Base-by-base conservation (phyloP, 352 stramenopile species). In the Pythium grandisporangium region DNA sequence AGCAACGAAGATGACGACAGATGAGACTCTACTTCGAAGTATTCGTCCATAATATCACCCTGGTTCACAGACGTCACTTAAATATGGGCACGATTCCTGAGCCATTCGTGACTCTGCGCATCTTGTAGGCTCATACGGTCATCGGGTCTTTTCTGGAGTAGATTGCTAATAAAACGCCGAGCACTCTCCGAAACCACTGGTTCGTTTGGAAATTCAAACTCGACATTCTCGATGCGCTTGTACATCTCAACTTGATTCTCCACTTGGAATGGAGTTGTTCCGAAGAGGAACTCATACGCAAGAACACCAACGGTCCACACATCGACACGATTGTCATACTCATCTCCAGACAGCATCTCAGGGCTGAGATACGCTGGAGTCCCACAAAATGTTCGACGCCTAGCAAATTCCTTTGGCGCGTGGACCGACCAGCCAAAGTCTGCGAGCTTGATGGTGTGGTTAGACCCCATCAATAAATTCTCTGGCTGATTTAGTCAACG, bases 361-460 rank as follows among this genome's bases (percentile, higher is more conserved):
- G 82, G 82, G 39, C 77, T 89, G 30, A 95, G 37, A 46, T 95
- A 95, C 45, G 93, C 75, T 4, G 75, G 80, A 20, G 82, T 95
- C 2, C 82, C 82, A 37, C 82, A 95, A 27, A 91, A 88, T 24
- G 81, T 93, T 6, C 63, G 64, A 4, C 80, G 70, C 35, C 60
- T 51, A 24, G 70, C 61, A 44, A 71, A 63, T 2, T 79, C 63
- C n/a, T 69, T 66, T 2, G 70, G 68, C 1, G 78, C 82, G 45
- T 90, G 70, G 5, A 92, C 76, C 2, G 82, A 88, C 75, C 81
- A 90, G 6, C 82, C 82, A 30, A 95, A 95, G 47, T 95, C 82
- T 24, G 82, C 82, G 30, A 95, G 61, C 48, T 95, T 95, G 34
- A 95, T 67, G 5, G 63, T 75, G 41, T 84, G 61, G 26, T 89